Evolutionary conservation across 2,329 filamentous ascomycete species (phyloP).

Genomic region (Fusarium multiceps): DNA sequence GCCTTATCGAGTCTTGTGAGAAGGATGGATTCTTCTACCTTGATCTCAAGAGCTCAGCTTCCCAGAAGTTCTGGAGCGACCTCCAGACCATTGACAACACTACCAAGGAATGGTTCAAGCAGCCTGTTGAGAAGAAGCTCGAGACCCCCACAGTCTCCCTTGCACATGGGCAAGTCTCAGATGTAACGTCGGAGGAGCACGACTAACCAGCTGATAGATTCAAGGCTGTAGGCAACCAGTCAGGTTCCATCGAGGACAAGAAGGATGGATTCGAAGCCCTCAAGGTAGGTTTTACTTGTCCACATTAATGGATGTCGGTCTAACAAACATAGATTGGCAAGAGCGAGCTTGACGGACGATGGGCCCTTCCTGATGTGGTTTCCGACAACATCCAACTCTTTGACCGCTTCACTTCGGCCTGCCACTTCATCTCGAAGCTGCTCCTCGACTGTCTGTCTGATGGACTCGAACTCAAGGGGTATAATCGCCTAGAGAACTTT

Average conservation of each 20-base stretch:
- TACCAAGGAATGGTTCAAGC: constrained; percentile 13
- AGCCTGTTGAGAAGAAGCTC: constrained; percentile 14
- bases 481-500: not conserved
- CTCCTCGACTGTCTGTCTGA: constrained; percentile 19
- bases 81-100: not conserved
- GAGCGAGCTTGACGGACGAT: constrained; percentile 8
- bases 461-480: not conserved
- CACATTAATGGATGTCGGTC: not conserved
- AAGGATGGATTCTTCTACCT: constrained; percentile 25
- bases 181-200: not conserved
- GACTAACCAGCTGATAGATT: not conserved
- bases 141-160: constrained; percentile 21
- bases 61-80: constrained; percentile 9
- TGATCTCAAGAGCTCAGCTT: constrained; percentile 8
- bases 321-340: not conserved
- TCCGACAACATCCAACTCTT: constrained; percentile 8
- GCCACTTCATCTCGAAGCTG: constrained; percentile 18
- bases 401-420: constrained; percentile 8
- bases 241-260: not conserved
- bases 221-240: constrained; percentile 22
- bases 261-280: constrained; percentile 19
- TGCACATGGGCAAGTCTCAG: constrained; percentile 5
- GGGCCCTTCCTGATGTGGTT: constrained; percentile 13
- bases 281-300: not conserved
- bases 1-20: constrained; percentile 8